phyloP scores from a whole-genome alignment of 345 rosid genomes.

The Heritiera littoralis region DNA sequence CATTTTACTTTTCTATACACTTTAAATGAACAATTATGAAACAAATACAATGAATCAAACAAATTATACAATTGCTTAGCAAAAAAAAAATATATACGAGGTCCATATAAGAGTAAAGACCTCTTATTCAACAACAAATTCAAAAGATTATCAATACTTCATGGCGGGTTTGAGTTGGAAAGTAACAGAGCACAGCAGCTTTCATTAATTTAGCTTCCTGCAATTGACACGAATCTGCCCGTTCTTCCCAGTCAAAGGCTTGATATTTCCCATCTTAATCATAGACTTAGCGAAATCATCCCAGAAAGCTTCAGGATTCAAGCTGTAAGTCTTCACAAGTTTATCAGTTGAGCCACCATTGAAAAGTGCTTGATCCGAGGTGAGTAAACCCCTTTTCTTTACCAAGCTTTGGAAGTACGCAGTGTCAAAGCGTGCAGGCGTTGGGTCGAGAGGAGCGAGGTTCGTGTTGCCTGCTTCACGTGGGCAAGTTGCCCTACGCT shows the following conservation, averaged over 20 bases:
- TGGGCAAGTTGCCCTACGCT: constrained; percentile 31
- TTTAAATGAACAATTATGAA: neutral
- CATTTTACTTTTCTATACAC: neutral
- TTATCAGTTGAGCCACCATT: constrained; percentile 30
- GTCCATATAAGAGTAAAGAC: neutral
- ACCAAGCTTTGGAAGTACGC: constrained; percentile 36
- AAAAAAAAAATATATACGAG: neutral
- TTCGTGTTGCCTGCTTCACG: constrained; percentile 29
- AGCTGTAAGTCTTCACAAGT: constrained; percentile 28
- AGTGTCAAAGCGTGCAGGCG: constrained; percentile 36
- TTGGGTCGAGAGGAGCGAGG: constrained; percentile 37
- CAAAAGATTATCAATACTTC: neutral
- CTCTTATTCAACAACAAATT: neutral
- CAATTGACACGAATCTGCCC: constrained; percentile 49
- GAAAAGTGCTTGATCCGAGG: constrained; percentile 47
- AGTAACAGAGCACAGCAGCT: neutral
- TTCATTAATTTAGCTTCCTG: constrained; percentile 23
- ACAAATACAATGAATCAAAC: neutral
- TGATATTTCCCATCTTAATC: constrained; percentile 56
- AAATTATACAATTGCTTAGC: neutral
- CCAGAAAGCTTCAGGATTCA: constrained; percentile 28
- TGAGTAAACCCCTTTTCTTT: constrained; percentile 41
- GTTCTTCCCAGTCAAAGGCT: constrained; percentile 37
- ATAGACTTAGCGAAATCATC: constrained; percentile 44
- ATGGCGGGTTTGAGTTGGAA: neutral